phyloP scores from a whole-genome alignment of 352 stramenopile species.

The Pythium oligandrum region DNA sequence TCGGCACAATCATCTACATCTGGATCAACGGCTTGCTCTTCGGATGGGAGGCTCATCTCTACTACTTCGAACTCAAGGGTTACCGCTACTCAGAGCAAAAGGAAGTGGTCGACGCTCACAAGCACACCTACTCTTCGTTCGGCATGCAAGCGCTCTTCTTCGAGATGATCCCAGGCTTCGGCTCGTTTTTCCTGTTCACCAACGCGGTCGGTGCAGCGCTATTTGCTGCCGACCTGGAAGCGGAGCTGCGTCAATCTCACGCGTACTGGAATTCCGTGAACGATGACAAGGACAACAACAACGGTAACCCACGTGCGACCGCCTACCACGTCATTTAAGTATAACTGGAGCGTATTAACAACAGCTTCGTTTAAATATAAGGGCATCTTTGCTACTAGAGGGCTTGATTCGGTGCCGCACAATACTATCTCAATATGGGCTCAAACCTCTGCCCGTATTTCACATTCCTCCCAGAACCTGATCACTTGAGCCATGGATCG shows the following conservation, averaged over 20 bases:
- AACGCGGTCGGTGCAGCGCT: slow-evolving; percentile 66
- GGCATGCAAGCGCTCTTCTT: slow-evolving; percentile 68
- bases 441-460: no score
- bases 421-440: no score
- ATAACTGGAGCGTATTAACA: no score
- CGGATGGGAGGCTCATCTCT: slow-evolving; percentile 69
- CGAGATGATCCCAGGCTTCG: slow-evolving; percentile 67
- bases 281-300: no score
- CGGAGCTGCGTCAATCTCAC: slow-evolving; percentile 18
- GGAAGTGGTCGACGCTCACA: slow-evolving; percentile 36
- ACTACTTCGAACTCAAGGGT: slow-evolving; percentile 75
- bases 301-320: no score
- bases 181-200: slow-evolving; percentile 64
- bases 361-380: no score
- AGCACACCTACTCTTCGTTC: slow-evolving; percentile 58
- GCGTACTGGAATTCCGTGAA: neutral
- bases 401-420: no score
- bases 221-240: slow-evolving; percentile 60
- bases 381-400: no score
- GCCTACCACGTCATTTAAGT: no score
- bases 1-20: slow-evolving; percentile 56
- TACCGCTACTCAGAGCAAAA: slow-evolving; percentile 53
- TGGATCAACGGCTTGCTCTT: slow-evolving; percentile 68
- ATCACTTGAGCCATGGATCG: no score
- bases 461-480: no score